phyloP scores from a whole-genome alignment of 2,329 filamentous ascomycete genomes.

The Fusarium devonianum region DNA sequence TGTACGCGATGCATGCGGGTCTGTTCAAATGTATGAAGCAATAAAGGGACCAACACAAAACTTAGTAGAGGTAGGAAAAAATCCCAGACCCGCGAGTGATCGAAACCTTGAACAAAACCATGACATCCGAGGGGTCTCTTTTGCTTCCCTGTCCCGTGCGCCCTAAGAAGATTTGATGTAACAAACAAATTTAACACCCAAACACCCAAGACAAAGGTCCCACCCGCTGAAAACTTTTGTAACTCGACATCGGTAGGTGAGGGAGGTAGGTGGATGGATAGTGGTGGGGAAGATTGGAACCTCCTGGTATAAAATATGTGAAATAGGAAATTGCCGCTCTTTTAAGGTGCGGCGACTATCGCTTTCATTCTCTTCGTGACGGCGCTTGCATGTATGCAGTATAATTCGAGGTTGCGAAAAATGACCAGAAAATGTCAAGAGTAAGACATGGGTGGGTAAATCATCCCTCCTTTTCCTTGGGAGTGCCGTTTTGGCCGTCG shows the following conservation, averaged over 20 bases:
- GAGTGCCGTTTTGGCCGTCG: slow-evolving; percentile 23
- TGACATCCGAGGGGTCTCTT: slow-evolving; percentile 7
- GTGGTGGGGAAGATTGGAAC: neutral
- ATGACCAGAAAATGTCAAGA: neutral
- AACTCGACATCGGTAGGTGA: slow-evolving; percentile 12
- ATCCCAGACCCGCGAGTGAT: slow-evolving; percentile 2
- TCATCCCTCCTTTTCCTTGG: slow-evolving; percentile 32
- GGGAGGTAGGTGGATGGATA: slow-evolving; percentile 3
- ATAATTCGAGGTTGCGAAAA: neutral
- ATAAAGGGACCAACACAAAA: neutral
- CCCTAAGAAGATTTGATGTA: neutral
- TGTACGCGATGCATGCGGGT: slow-evolving; percentile 16
- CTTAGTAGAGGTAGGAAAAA: neutral
- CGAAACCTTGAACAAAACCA: slow-evolving; percentile 4
- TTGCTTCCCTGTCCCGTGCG: slow-evolving; percentile 19
- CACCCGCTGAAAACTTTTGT: slow-evolving; percentile 32
- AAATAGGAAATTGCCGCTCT: slow-evolving; percentile 1
- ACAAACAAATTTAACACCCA: slow-evolving; percentile 11
- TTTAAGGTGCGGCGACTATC: neutral
- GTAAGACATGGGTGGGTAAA: neutral
- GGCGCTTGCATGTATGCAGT: neutral
- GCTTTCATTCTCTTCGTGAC: neutral
- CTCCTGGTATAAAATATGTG: slow-evolving; percentile 4
- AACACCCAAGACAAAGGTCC: slow-evolving; percentile 27
- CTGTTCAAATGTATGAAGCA: slow-evolving; percentile 8